These are phyloP conservation scores for Porcisia deanei DNA, from an alignment of 208 protist genomes.

Conservation along the genomic window DNA sequence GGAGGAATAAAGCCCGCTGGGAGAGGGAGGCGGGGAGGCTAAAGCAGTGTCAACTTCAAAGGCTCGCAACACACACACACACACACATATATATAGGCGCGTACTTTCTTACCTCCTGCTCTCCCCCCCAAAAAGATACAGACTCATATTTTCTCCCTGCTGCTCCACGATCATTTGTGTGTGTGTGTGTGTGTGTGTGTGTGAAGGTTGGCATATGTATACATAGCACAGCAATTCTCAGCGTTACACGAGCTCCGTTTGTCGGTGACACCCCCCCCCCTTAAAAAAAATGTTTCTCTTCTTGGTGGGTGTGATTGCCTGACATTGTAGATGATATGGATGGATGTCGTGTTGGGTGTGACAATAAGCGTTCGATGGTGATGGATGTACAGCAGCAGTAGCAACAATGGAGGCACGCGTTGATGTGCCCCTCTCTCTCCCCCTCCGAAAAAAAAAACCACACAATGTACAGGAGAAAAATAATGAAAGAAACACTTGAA, in stretches of 20 bases:
- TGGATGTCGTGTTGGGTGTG: background rate
- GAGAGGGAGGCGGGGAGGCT: background rate
- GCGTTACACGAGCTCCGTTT: background rate
- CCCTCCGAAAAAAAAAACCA: background rate
- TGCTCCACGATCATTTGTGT: background rate
- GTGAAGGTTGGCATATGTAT: background rate
- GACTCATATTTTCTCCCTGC: background rate
- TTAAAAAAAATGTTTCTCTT: background rate
- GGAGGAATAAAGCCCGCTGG: slow-evolving; percentile 2
- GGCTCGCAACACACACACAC: background rate
- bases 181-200: background rate
- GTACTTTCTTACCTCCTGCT: background rate
- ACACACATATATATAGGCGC: background rate
- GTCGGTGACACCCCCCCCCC: background rate
- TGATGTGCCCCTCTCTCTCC: background rate
- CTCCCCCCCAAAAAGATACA: background rate
- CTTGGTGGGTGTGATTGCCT: background rate
- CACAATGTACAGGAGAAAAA: background rate
- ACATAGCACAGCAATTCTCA: background rate
- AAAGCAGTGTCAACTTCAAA: background rate
- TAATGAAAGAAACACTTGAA: background rate
- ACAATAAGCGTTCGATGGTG: background rate
- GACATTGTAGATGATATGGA: background rate
- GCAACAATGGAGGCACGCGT: background rate
- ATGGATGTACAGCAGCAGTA: background rate